Base-by-base conservation (phyloP, 2,329 filamentous ascomycete species). In the Pseudogymnoascus sp. region DNA sequence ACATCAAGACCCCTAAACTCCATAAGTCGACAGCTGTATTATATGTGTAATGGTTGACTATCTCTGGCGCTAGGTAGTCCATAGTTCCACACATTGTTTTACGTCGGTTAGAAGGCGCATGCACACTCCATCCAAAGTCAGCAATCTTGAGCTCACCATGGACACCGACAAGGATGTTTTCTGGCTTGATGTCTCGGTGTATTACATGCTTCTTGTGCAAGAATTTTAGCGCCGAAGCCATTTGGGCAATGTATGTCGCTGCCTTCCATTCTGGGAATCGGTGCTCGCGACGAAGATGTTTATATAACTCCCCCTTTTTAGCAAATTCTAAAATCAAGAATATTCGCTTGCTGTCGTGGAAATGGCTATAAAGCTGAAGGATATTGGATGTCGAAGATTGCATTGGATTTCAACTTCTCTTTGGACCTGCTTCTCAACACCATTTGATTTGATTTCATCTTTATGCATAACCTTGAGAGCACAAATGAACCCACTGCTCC, bases 101-200 rank as follows among this genome's bases (percentile, higher is more conserved):
- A 65, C 93, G 83, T 69, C 93, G 82, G 78, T 93, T 95, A 76
- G 95, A 97, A 31, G 93, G 93, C 5, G 93, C 94, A 75, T 99
- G 93, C 4, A 97, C 94, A 73, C 90, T 95, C 94, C 94, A 99
- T 61, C 93, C 93, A 72, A 97, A 99, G 75, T 99, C 93, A 4
- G 91, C 95, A 72, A 99, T 92, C 77, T 99, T 99, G 78, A 99
- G 92, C 80, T 99, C 93, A 68, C 92, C 93, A 73, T 97, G 93
- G 64, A 97, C 92, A 14, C 93, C 93, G 29, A 97, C 88, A 21
- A 97, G 26, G 26, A 29, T 29, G 26, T 29, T 29, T 29, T 29
- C 26, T 8, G 26, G 26, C 26, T 29, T 29, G 26, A 29, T 29
- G 7, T 29, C 26, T 29, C 26, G 26, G 6, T 29, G 26, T 7